phyloP scores from a whole-genome alignment of 495 filamentous ascomycete species.

The Opeltia flavorubescens region DNA sequence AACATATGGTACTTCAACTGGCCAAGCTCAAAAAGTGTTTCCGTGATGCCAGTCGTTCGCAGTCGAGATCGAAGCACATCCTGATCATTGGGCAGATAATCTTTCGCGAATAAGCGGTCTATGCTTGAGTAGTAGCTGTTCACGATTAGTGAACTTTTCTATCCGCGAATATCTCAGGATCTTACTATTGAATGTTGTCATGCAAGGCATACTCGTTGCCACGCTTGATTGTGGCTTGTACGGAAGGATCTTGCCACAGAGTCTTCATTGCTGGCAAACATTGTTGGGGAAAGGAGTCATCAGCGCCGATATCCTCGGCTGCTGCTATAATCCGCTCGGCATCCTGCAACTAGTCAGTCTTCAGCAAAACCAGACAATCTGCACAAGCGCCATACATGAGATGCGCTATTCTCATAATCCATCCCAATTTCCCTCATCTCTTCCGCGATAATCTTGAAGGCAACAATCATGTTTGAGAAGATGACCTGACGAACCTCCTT shows the following conservation, averaged over 20 bases:
- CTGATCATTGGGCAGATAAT: slow-evolving; percentile 91
- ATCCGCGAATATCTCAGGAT: slow-evolving; percentile 6
- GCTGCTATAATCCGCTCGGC: slow-evolving; percentile 16
- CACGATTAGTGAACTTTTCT: slow-evolving; percentile 11
- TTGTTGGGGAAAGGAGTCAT: slow-evolving; percentile 56
- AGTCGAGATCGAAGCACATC: slow-evolving; percentile 87
- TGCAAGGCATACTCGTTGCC: slow-evolving; percentile 95
- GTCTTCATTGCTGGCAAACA: slow-evolving; percentile 64
- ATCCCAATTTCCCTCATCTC: slow-evolving; percentile 83
- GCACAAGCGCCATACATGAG: slow-evolving; percentile 43
- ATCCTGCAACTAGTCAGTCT: slow-evolving; percentile 3
- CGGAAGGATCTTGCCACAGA: slow-evolving; percentile 72
- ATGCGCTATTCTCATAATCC: slow-evolving; percentile 59
- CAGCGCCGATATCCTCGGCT: slow-evolving; percentile 53
- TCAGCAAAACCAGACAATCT: background rate
- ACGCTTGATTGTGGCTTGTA: slow-evolving; percentile 72
- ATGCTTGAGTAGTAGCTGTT: slow-evolving; percentile 79
- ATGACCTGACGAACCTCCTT: slow-evolving; percentile 89
- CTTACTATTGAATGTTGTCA: slow-evolving; percentile 90
- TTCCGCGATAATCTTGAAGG: slow-evolving; percentile 78
- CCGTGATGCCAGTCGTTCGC: slow-evolving; percentile 91
- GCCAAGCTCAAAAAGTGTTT: slow-evolving; percentile 89
- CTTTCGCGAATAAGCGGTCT: slow-evolving; percentile 72
- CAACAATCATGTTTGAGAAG: slow-evolving; percentile 80
- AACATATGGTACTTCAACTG: slow-evolving; percentile 97